These are phyloP conservation scores for Tylopilus sp. DNA, from an alignment of 768 basidiomycete genomes.

Conservation along the genomic window DNA sequence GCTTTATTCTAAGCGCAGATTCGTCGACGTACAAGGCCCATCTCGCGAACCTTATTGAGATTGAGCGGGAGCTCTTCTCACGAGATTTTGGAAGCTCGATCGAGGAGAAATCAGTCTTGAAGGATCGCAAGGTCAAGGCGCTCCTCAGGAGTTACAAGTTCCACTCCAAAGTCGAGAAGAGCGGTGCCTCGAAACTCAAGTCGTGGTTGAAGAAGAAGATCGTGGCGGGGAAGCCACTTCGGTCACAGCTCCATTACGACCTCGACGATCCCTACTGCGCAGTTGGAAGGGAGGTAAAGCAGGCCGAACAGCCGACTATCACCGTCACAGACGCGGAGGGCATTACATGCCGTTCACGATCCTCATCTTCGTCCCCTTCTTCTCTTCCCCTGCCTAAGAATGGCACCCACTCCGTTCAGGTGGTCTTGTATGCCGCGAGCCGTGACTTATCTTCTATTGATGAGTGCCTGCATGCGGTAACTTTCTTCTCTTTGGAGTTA, in stretches of 20 bases:
- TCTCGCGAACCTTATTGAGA: conserved; percentile 34
- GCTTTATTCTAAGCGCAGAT: conserved; percentile 33
- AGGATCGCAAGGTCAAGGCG: conserved; percentile 40
- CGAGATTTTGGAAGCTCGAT: conserved; percentile 16
- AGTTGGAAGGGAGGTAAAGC: conserved; percentile 38
- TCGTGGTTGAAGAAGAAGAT: conserved; percentile 66
- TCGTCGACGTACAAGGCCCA: conserved; percentile 35
- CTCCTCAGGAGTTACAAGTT: conserved; percentile 43
- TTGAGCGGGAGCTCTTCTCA: conserved; percentile 33
- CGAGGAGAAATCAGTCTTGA: conserved; percentile 25
- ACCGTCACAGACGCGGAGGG: conserved; percentile 26
- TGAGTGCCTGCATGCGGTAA: conserved; percentile 51
- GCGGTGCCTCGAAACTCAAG: conserved; percentile 50
- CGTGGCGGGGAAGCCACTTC: conserved; percentile 35
- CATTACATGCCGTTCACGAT: conserved; percentile 13
- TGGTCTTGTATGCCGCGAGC: conserved; percentile 49
- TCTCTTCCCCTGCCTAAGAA: conserved; percentile 28
- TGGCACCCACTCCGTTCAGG: conserved; percentile 42
- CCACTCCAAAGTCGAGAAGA: conserved; percentile 28
- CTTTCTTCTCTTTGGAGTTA: conserved; percentile 19
- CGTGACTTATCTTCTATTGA: conserved; percentile 57
- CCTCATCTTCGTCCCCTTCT: background rate
- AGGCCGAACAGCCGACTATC: conserved; percentile 16
- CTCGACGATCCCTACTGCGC: conserved; percentile 39
- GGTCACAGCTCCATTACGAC: conserved; percentile 39